A percentile compares a stretch with the other conserved stretches of the same genome.
Evolutionary conservation across 1,284 basidiomycete genomes (phyloP).

Genomic region (Heterobasidion parviporum): DNA sequence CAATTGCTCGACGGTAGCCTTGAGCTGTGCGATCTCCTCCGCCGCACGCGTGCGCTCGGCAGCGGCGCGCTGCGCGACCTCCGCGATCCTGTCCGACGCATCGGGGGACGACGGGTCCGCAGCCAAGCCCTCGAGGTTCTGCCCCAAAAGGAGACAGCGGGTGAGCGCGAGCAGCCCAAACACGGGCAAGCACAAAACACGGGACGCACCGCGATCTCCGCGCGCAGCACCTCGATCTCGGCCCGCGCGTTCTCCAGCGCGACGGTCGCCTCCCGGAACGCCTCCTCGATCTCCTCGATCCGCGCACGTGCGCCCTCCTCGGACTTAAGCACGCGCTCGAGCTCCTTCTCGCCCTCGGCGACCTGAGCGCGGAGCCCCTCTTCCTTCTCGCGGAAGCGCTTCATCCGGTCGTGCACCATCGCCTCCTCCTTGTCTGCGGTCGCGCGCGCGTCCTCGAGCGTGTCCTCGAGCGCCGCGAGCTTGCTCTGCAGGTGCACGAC

Average conservation of each 20-base stretch:
- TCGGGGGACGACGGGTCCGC: constrained; percentile 20
- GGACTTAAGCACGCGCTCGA: constrained; percentile 53
- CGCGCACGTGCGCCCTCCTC: constrained; percentile 57
- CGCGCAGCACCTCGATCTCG: constrained; percentile 80
- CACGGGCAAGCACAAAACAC: constrained; percentile 1
- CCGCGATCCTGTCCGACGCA: constrained; percentile 25
- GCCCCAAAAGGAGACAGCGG: constrained; percentile 5
- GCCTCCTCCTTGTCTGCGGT: constrained; percentile 71
- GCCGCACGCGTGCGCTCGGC: constrained; percentile 37
- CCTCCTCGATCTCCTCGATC: constrained; percentile 81
- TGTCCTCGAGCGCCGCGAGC: constrained; percentile 73
- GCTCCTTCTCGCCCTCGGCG: constrained; percentile 50
- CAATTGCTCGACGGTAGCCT: constrained; percentile 36
- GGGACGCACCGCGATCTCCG: constrained; percentile 67
- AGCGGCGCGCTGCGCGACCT: constrained; percentile 32
- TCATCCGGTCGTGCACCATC: constrained; percentile 54
- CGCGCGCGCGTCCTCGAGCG: constrained; percentile 71
- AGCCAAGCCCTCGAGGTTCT: constrained; percentile 47
- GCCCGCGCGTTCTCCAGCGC: constrained; percentile 88
- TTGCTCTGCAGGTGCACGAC: constrained; percentile 79
- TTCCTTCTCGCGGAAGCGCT: constrained; percentile 73
- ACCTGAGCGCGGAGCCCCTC: constrained; percentile 64
- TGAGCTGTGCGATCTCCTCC: constrained; percentile 46
- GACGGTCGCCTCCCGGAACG: constrained; percentile 79
- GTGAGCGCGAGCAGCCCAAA: constrained; percentile 1